Evolutionary conservation across 1,139 yeast species (phyloP).

Genomic region (Candida dubliniensis): DNA sequence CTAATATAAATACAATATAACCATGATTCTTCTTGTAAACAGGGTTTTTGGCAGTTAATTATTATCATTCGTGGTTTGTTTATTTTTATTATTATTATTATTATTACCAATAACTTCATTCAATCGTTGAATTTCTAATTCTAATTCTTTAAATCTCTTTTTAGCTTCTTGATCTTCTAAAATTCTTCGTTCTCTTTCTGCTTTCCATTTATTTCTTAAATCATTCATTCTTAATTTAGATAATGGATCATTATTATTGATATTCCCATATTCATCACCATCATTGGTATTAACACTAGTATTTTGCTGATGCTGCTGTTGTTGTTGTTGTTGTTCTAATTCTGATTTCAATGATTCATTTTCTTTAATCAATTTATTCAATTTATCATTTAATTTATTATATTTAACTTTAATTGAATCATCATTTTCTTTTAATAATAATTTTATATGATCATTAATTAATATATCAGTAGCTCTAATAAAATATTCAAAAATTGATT

Average conservation of each 20-base stretch:
- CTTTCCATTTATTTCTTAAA: slow-evolving; percentile 62
- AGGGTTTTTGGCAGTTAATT: too few relatives aligned
- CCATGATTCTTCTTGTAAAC: too few relatives aligned
- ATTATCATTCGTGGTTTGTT: background rate
- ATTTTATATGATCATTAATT: slow-evolving; percentile 53
- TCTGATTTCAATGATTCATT: slow-evolving; percentile 4
- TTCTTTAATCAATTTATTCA: slow-evolving; percentile 14
- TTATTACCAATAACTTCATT: slow-evolving; percentile 19
- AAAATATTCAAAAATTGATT: slow-evolving; percentile 56
- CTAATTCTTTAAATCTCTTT: slow-evolving; percentile 52
- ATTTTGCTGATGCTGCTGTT: too few relatives aligned
- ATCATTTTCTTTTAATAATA: slow-evolving; percentile 39
- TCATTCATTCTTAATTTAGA: slow-evolving; percentile 58
- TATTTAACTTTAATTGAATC: slow-evolving; percentile 15
- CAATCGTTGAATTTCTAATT: slow-evolving; percentile 50
- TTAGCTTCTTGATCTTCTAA: slow-evolving; percentile 59
- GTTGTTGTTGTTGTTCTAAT: background rate
- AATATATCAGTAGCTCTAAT: slow-evolving; percentile 59
- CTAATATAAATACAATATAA: too few relatives aligned
- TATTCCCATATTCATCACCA: background rate
- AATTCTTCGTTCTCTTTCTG: slow-evolving; percentile 68
- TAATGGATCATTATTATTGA: background rate
- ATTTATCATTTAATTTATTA: slow-evolving; percentile 24
- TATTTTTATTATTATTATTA: background rate
- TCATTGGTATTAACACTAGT: background rate